phyloP scores from a whole-genome alignment of 2,329 filamentous ascomycete species.

The Orbilia oligospora region DNA sequence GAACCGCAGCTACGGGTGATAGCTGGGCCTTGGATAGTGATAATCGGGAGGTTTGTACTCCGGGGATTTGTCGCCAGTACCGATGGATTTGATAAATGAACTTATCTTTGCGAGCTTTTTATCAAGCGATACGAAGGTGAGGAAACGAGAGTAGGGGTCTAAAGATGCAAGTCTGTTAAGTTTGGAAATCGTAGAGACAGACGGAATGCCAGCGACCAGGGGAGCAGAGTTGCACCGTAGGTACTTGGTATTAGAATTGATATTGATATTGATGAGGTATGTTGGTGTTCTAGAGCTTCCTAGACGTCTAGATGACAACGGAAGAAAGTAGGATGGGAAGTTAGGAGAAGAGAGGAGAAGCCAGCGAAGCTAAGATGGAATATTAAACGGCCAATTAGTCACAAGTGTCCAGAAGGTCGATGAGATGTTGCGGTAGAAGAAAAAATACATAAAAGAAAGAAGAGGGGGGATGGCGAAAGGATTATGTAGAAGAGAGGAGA shows the following conservation, averaged over 20 bases:
- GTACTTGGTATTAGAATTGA: background rate
- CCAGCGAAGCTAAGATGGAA: background rate
- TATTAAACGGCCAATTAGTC: background rate
- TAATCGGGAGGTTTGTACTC: slow-evolving; percentile 16
- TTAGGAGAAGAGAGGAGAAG: background rate
- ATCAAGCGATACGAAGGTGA: slow-evolving; percentile 24
- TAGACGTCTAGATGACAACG: background rate
- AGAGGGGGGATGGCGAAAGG: background rate
- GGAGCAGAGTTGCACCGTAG: background rate
- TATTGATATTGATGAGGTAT: background rate
- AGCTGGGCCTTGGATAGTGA: slow-evolving; percentile 36
- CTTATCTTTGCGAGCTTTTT: slow-evolving; percentile 45
- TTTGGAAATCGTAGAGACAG: background rate
- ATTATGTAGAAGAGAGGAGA: background rate
- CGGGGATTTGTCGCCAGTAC: slow-evolving; percentile 2
- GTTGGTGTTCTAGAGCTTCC: slow-evolving; percentile 16
- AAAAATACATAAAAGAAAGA: background rate
- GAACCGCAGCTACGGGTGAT: slow-evolving; percentile 38
- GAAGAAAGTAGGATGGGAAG: slow-evolving; percentile 10
- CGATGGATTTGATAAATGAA: slow-evolving; percentile 40
- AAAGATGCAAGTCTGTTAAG: background rate
- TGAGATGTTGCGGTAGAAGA: background rate
- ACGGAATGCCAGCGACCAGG: background rate
- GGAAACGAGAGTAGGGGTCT: background rate
- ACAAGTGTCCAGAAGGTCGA: background rate